Base-by-base conservation (phyloP, 2,329 filamentous ascomycete genomes). In the Didymella exigua region DNA sequence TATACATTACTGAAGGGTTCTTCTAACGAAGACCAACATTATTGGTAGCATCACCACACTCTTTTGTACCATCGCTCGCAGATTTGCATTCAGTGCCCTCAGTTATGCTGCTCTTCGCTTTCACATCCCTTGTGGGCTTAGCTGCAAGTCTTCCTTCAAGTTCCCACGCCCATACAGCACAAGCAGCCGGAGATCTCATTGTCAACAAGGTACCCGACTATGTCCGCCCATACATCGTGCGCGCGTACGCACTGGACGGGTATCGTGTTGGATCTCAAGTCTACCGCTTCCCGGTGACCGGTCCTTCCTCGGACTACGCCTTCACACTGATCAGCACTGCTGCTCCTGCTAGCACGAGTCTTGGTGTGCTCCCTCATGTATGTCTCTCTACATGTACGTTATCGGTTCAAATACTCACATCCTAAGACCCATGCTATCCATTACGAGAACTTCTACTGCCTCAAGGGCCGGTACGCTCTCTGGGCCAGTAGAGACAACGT, bases 371-470 rank as follows among this genome's bases (percentile, higher is more conserved):
- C 3, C 77, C 78, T 1, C 78, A 81, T 57, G 59, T 61, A 36
- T 16, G 38, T 31, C 10, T 19, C 16, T n/a, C 14, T 16, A 10
- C 21, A 31, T 4, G 9, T 18, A 1, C n/a, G 6, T 21, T 11
- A 23, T 13, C 1, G 4, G 18, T 13, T 18, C 9, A 11, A 5
- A n/a, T 30, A 38, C 49, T 52, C 13, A 52, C 19, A 16, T 6
- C 8, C 3, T 4, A 33, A 61, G 59, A 47, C 73, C 31, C 78
- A 81, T 56, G 62, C 70, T 43, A 58, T 30, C 19, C 76, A 79
- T 54, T 79, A 80, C 51, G 78, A 81, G 65, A 81, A 79, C 68
- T 80, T 81, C 65, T 80, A 77, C 69, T 73, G 71, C 47, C 68
- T 75, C 54, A 77, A 77, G 36, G 78, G 79, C 14, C 73, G 76